Evolutionary conservation across 768 basidiomycete genomes (phyloP), one percentile per base, ranked within the genome.

Genomic region (Russula olivacea): DNA sequence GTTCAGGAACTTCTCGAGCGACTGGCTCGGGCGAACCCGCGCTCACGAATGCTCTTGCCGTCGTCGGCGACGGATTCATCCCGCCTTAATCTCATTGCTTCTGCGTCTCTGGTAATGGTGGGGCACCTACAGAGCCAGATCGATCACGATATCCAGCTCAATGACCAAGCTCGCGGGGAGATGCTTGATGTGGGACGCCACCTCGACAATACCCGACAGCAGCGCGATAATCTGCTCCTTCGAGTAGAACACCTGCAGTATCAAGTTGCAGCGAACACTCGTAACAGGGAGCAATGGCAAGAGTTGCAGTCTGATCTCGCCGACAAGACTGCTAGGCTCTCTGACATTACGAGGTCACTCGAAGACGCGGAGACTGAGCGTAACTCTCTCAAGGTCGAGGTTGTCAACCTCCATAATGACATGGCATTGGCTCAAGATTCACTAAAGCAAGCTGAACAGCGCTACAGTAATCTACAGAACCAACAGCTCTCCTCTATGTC

Each of bases 401-500:
- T 87, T 38, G 77, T 79, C 3, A 87, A 89, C 60, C 72, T 89
- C n/a, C 78, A 80, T 53, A 72, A 76, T 40, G 89, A 91, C 64
- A 76, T 90, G 15, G 71, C 76, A 8, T 68, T 67, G 32, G 81
- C 78, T 8, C 83, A 83, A 63, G 73, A 80, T 25, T 85, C 86
- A 48, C 74, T 89, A 3, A 71, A 71, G 2, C 79, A 80, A 25
- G 81, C 82, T 0, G 86, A 89, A 72, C 75, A 71, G 56, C 84
- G 86, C 2, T 88, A 88, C 64, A 81, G 77, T 61, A 71, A 72
- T 50, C 80, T 89, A 15, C 86, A 88, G 69, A 78, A 81, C 69
- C 81, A 87, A 61, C 88, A 89, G 67, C 78, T 91, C 17, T 81
- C 83, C 14, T 74, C 78, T 12, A 83, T 89, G 82, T 79, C 86